Percentiles rank a stretch among this genome's conserved stretches.
These are phyloP conservation scores for Endoconidiophora polonica DNA, from an alignment of 2,329 filamentous ascomycete genomes.

Conservation along the genomic window DNA sequence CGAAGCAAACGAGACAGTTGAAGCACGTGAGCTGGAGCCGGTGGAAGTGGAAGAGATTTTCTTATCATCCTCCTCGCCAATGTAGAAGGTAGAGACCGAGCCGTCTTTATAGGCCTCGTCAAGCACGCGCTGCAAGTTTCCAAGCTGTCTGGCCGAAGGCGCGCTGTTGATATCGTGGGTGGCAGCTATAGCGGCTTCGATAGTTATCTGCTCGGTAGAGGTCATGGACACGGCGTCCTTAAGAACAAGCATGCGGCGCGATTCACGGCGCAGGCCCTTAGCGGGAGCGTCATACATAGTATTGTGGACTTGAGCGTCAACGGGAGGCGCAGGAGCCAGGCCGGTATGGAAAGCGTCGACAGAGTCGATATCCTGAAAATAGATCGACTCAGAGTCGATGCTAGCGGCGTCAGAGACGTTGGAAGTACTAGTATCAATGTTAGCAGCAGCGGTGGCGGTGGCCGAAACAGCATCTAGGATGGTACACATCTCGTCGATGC, in stretches of 20 bases:
- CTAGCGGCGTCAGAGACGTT: not conserved
- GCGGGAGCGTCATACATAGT: not conserved
- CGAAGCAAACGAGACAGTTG: too few species aligned
- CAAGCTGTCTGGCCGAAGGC: not conserved
- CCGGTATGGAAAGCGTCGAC: not conserved
- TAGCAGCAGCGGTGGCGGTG: not conserved
- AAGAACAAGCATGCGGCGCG: not conserved
- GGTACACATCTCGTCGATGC: conserved; percentile 6
- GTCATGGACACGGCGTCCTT: too few species aligned
- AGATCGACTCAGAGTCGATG: not conserved
- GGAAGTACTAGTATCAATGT: not conserved
- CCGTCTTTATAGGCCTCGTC: not conserved
- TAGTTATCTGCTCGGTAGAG: too few species aligned
- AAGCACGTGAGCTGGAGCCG: too few species aligned
- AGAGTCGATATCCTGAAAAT: not conserved
- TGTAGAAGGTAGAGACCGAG: too few species aligned
- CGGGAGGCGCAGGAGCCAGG: not conserved
- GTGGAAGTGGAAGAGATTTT: too few species aligned
- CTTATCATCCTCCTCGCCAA: too few species aligned
- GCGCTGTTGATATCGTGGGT: not conserved
- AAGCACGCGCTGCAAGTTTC: not conserved
- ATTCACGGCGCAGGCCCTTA: not conserved
- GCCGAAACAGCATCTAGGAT: conserved; percentile 1
- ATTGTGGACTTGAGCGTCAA: not conserved
- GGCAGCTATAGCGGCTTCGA: not conserved